These are phyloP conservation scores for Cudoniella acicularis DNA, from an alignment of 495 filamentous ascomycete species.

Conservation along the genomic window DNA sequence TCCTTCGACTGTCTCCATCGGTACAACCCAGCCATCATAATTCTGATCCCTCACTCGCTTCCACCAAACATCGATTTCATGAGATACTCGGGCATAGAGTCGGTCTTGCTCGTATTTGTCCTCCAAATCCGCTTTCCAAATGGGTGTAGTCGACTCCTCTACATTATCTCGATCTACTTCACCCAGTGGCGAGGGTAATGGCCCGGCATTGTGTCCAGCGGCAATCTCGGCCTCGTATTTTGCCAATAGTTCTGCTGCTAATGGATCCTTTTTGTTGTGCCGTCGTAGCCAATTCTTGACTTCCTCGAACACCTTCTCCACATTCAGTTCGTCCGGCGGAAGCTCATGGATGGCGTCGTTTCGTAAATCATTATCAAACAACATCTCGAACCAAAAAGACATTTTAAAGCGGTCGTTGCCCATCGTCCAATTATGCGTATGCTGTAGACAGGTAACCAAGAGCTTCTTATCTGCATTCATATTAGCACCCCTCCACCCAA, in stretches of 20 bases:
- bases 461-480: constrained; percentile 69
- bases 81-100: constrained; percentile 49
- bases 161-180: background rate
- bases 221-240: constrained; percentile 20
- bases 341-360: constrained; percentile 27
- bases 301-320: constrained; percentile 26
- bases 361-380: constrained; percentile 62
- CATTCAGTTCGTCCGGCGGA: constrained; percentile 26
- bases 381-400: constrained; percentile 76
- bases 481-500: constrained; percentile 10
- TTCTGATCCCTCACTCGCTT: constrained; percentile 48
- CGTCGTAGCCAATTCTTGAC: constrained; percentile 26
- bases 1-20: constrained; percentile 48
- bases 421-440: constrained; percentile 87
- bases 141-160: constrained; percentile 20
- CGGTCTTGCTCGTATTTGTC: constrained; percentile 47
- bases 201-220: constrained; percentile 18
- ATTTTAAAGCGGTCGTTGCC: constrained; percentile 90
- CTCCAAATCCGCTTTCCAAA: constrained; percentile 24
- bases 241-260: constrained; percentile 18
- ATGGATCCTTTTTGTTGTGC: constrained; percentile 15
- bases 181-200: constrained; percentile 13
- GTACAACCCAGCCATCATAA: constrained; percentile 47
- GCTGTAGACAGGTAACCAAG: constrained; percentile 83
- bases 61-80: constrained; percentile 57